A percentile compares a stretch with the other conserved stretches of the same genome.
Evolutionary conservation across 208 protist species (phyloP).

Genomic region (Plasmodiophora brassicae): DNA sequence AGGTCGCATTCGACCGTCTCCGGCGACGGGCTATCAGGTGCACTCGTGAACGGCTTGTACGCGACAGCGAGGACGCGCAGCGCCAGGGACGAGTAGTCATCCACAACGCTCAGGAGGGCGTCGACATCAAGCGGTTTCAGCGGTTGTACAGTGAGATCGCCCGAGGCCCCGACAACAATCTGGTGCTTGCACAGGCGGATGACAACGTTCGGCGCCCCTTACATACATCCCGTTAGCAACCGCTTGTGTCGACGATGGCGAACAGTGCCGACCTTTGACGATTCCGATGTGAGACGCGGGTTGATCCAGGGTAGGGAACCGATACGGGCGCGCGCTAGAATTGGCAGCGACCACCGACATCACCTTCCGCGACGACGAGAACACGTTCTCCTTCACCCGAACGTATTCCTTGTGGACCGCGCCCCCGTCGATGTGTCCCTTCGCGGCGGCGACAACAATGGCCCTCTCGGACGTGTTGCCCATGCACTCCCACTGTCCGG

Average conservation of each 20-base stretch:
- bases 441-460: not conserved
- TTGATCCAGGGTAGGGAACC: not conserved
- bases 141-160: too few species aligned
- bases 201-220: not conserved
- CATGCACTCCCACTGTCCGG: not conserved
- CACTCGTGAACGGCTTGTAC: slow-evolving; percentile 20
- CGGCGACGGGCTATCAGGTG: not conserved
- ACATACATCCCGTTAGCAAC: not conserved
- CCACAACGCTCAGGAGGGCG: not conserved
- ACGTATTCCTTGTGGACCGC: not conserved
- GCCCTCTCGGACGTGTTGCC: slow-evolving; percentile 15
- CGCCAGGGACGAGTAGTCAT: not conserved
- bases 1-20: slow-evolving; percentile 32
- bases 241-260: not conserved
- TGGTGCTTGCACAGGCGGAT: not conserved
- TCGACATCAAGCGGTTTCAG: not conserved
- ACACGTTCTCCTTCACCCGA: not conserved
- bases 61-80: slow-evolving; percentile 42
- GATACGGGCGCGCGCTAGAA: not conserved
- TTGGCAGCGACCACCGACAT: slow-evolving; percentile 34
- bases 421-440: not conserved
- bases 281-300: not conserved
- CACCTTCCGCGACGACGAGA: slow-evolving; percentile 38
- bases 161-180: not conserved
- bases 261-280: not conserved